Conservation (phyloP, 495 filamentous ascomycete genomes). For the Echria macrotheca region DNA sequence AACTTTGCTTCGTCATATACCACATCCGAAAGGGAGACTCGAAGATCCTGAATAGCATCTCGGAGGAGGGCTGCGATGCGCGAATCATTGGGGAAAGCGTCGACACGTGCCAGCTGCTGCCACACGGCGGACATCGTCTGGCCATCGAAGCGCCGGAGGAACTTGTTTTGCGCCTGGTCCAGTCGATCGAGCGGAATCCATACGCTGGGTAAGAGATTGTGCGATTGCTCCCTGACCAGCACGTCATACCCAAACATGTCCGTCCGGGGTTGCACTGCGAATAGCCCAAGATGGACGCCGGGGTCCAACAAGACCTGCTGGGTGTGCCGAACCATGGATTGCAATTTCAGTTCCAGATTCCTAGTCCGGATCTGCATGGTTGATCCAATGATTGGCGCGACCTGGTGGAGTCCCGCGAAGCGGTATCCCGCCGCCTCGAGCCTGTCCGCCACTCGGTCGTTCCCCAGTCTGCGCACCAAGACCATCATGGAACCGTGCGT, state of each 20-base stretch:
- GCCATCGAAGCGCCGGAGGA: slow-evolving; percentile 54
- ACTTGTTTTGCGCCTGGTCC: slow-evolving; percentile 50
- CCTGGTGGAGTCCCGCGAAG: slow-evolving; percentile 65
- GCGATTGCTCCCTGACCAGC: slow-evolving; percentile 57
- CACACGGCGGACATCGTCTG: slow-evolving; percentile 49
- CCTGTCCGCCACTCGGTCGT: slow-evolving; percentile 47
- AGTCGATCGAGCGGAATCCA: slow-evolving; percentile 54
- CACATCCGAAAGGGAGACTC: slow-evolving; percentile 33
- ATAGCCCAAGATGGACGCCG: slow-evolving; percentile 71
- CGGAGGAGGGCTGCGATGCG: slow-evolving; percentile 33
- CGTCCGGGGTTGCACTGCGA: slow-evolving; percentile 63
- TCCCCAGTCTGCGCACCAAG: slow-evolving; percentile 62
- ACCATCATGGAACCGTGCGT: slow-evolving; percentile 73
- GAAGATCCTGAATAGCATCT: slow-evolving; percentile 33
- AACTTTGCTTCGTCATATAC: slow-evolving; percentile 41
- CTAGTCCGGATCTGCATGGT: slow-evolving; percentile 63
- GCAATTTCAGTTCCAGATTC: slow-evolving; percentile 50
- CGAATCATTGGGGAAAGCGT: slow-evolving; percentile 18
- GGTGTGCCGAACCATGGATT: slow-evolving; percentile 57
- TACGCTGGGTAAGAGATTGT: slow-evolving; percentile 63
- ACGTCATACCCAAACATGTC: slow-evolving; percentile 66
- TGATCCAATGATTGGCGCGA: slow-evolving; percentile 59
- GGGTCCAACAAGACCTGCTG: slow-evolving; percentile 49
- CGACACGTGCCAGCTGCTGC: slow-evolving; percentile 39
- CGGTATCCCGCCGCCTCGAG: slow-evolving; percentile 70